Conservation (phyloP, 139 green algal genomes). For the Mychonastes homosphaera region DNA sequence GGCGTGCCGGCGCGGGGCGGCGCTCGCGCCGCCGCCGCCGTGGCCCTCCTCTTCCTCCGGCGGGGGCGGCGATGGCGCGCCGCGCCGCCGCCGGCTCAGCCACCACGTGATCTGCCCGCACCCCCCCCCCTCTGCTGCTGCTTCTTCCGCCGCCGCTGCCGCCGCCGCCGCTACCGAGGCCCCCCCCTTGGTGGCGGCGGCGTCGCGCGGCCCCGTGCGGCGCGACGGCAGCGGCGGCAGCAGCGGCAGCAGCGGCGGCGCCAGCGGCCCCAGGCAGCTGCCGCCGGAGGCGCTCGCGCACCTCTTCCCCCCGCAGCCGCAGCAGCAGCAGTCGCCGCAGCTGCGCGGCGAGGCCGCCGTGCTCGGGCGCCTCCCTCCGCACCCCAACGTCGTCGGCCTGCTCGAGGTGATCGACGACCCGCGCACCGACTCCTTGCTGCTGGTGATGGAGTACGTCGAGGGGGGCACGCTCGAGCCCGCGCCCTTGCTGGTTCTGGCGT, state of each 20-base stretch:
- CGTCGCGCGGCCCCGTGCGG: too few relatives aligned
- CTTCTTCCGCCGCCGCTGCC: not conserved
- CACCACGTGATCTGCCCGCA: not conserved
- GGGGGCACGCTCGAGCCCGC: constrained; percentile 26
- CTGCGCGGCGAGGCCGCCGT: too few relatives aligned
- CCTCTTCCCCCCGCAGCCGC: too few relatives aligned
- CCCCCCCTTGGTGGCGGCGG: too few relatives aligned
- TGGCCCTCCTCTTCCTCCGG: too few relatives aligned
- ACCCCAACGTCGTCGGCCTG: constrained; percentile 48
- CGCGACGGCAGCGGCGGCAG: too few relatives aligned
- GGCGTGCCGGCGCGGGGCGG: constrained; percentile 10
- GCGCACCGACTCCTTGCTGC: constrained; percentile 34
- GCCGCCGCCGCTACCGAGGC: not conserved
- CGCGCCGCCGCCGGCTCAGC: not conserved
- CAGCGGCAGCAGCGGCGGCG: constrained; percentile 1
- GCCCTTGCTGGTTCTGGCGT: not conserved
- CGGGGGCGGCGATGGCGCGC: constrained; percentile 11
- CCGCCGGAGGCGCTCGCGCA: not conserved
- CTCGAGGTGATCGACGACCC: constrained; percentile 50
- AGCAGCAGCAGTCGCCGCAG: too few relatives aligned
- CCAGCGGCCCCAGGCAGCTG: not conserved
- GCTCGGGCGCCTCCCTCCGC: too few relatives aligned
- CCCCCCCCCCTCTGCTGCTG: not conserved
- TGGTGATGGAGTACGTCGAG: constrained; percentile 55
- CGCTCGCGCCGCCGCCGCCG: not conserved